Base-by-base conservation (phyloP, 1,139 yeast genomes). In the Zygosaccharomyces sapae region DNA sequence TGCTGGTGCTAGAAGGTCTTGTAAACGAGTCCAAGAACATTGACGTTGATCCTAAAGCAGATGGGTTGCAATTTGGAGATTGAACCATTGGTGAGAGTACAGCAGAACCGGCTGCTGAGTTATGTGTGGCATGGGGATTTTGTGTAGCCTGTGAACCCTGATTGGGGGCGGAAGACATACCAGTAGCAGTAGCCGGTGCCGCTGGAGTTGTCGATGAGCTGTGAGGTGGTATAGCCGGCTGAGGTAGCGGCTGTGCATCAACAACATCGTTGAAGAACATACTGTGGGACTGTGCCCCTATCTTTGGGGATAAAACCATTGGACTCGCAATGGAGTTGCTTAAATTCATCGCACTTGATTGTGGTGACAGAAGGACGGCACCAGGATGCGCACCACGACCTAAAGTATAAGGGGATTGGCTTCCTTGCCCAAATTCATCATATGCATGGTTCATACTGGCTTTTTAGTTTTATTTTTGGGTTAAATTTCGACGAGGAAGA, bases 321-420 rank as follows among this genome's bases (percentile, higher is more conserved):
- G 49, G 43, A 34, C 51, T 48, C 3, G 43, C 39, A 27, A 37
- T 46, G 33, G 49, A 46, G 20, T 46, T 50, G 41, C 52, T 54
- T 41, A 49, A 43, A 12, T 51, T 48, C 54, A 56, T 52, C 3
- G 58, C 50, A 25, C 58, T 49, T 1, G 66, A 56, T 45, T 60
- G 62, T 13, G 71, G 68, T 4, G 70, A 65, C 35, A 67, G 49
- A 18, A 67, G 54, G 3, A 65, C 68, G 9, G 70, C 71, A 19
- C 71, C 71, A 4, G 71, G 71, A 46, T 64, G 69, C 5, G 64
- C 66, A 37, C 64, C 56, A 45, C 66, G 52, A 20, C 51, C 45
- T 6, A 44, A 38, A 22, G 43, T 48, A 30, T 48, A 45, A 18
- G 46, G 49, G 34, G 49, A 45, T 41, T 47, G 53, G 39, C 47